Percentiles rank a stretch among this genome's conserved stretches.
phyloP scores from a whole-genome alignment of 371 early-diverging fungal species.

The Capillidium rhysosporum region DNA sequence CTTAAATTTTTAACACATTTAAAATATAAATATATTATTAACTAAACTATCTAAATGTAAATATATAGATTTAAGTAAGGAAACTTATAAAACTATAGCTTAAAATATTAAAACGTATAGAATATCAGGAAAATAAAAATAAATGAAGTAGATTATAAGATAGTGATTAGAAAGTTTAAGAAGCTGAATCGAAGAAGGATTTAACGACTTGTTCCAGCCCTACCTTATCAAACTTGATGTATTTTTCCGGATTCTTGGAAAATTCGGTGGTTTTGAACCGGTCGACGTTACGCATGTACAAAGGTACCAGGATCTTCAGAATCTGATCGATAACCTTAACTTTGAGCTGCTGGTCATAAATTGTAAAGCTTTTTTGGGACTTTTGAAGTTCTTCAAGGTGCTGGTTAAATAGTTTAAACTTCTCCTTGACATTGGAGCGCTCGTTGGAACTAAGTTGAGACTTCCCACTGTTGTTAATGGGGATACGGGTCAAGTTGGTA shows the following conservation, averaged over 20 bases:
- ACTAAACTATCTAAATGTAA: too few relatives aligned
- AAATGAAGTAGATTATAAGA: too few relatives aligned
- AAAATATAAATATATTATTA: too few relatives aligned
- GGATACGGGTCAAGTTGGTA: constrained; percentile 31
- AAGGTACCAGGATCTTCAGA: constrained; percentile 47
- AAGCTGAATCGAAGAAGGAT: constrained; percentile 31
- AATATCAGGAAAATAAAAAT: too few relatives aligned
- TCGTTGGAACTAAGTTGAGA: constrained; percentile 36
- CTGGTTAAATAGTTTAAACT: constrained; percentile 64
- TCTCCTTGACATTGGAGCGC: constrained; percentile 49
- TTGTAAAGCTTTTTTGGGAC: constrained; percentile 48
- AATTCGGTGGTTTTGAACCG: constrained; percentile 43
- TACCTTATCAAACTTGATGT: constrained; percentile 53
- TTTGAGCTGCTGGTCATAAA: constrained; percentile 64
- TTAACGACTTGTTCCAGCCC: constrained; percentile 38
- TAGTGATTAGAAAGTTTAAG: too few relatives aligned
- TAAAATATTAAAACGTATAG: too few relatives aligned
- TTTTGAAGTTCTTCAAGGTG: constrained; percentile 59
- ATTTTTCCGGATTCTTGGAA: constrained; percentile 60
- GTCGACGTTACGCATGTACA: constrained; percentile 55
- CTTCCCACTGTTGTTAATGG: not conserved
- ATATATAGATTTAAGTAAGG: too few relatives aligned
- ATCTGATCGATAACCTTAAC: constrained; percentile 48
- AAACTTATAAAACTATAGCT: too few relatives aligned
- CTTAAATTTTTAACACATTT: too few relatives aligned